These are phyloP conservation scores for Flaveria robusta DNA, from an alignment of 129 eudicot species.

Conservation along the genomic window DNA sequence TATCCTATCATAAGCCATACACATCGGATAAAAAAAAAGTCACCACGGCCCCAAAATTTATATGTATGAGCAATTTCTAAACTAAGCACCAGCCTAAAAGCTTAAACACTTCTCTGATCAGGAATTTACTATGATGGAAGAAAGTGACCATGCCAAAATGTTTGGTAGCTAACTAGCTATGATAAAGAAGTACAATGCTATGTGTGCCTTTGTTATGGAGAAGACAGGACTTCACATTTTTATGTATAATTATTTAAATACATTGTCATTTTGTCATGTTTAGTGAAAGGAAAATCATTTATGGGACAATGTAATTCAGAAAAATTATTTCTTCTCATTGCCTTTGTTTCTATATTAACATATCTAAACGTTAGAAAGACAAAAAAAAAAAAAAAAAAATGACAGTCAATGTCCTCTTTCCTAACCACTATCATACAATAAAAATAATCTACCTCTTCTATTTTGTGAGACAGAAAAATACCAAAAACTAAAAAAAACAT, in stretches of 20 bases:
- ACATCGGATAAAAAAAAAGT: conserved; percentile 19
- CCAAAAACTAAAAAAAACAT: conserved; percentile 13
- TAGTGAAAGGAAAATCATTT: background rate
- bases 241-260: background rate
- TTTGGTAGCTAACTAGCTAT: background rate
- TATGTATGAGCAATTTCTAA: background rate
- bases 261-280: background rate
- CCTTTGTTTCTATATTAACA: background rate
- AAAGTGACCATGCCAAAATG: conserved; percentile 1
- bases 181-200: background rate
- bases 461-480: background rate
- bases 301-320: background rate
- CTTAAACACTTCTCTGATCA: background rate
- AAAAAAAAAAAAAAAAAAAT: too few species aligned
- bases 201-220: background rate
- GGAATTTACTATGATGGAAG: conserved; percentile 10
- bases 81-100: conserved; percentile 12
- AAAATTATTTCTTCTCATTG: background rate
- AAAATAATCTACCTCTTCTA: conserved; percentile 10
- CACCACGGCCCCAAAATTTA: conserved; percentile 11
- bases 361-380: background rate
- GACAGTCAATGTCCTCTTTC: background rate
- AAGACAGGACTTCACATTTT: background rate
- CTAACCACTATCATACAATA: background rate
- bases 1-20: conserved; percentile 41